Evolutionary conservation across 140 eudicot species (phyloP).

Genomic region (Cichorium intybus): DNA sequence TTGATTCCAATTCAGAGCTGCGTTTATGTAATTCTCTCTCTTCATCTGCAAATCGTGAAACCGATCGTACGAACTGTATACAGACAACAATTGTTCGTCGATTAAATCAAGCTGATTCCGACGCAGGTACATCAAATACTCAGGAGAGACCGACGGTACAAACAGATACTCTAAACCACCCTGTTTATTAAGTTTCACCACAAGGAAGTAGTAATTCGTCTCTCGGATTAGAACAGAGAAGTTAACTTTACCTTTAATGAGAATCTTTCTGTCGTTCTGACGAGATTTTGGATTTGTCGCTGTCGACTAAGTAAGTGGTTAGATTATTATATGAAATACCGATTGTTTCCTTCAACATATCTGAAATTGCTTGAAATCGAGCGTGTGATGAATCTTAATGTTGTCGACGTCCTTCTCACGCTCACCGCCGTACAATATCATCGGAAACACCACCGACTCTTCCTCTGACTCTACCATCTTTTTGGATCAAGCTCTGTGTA

Average conservation of each 20-base stretch:
- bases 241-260: constrained; percentile 57
- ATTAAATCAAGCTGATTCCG: constrained; percentile 18
- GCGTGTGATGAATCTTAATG: constrained; percentile 28
- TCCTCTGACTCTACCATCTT: constrained; percentile 8
- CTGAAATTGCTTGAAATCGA: constrained; percentile 50
- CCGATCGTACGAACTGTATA: constrained; percentile 15
- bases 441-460: constrained; percentile 29
- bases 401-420: constrained; percentile 36
- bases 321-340: constrained; percentile 66
- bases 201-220: constrained; percentile 46
- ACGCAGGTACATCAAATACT: constrained; percentile 25
- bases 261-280: constrained; percentile 33
- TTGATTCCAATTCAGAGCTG: constrained; percentile 8
- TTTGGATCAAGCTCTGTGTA: too few relatives aligned
- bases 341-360: constrained; percentile 35
- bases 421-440: constrained; percentile 60
- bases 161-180: constrained; percentile 13
- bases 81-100: neutral
- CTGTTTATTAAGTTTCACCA: constrained; percentile 31
- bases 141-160: constrained; percentile 22
- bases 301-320: constrained; percentile 53
- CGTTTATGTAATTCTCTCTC: constrained; percentile 24
- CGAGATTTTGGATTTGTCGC: constrained; percentile 9
- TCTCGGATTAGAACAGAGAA: constrained; percentile 34
- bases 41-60: constrained; percentile 20